Conservation (phyloP, 2,329 filamentous ascomycete species). For the Monilinia vaccinii-corymbosi region DNA sequence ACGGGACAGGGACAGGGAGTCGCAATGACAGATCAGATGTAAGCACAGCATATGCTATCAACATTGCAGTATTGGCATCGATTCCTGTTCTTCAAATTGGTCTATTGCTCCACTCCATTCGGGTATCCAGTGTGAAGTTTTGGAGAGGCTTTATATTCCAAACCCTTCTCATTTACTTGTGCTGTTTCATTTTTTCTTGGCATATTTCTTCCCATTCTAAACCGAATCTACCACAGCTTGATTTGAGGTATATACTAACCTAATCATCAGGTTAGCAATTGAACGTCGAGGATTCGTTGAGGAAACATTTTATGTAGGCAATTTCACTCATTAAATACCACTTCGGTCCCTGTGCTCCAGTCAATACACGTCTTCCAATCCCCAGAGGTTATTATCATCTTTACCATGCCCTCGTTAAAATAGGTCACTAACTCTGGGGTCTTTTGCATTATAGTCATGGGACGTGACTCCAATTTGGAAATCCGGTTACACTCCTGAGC, state of each 20-base stretch:
- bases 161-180: neutral
- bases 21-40: conserved; percentile 69
- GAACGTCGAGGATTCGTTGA: conserved; percentile 56
- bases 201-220: neutral
- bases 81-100: too few species aligned
- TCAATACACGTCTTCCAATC: neutral
- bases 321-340: neutral
- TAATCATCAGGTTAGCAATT: conserved; percentile 46
- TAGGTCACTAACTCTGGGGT: neutral
- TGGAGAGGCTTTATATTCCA: neutral
- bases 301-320: conserved; percentile 58
- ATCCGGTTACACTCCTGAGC: conserved; percentile 58
- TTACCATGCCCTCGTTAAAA: neutral
- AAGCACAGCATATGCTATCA: neutral
- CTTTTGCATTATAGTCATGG: conserved; percentile 44
- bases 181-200: neutral
- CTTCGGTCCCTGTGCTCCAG: too few species aligned
- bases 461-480: conserved; percentile 60
- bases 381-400: too few species aligned
- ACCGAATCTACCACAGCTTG: neutral
- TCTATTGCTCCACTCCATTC: neutral
- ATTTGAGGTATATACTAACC: neutral
- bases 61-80: neutral
- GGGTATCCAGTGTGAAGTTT: neutral
- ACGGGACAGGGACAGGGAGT: conserved; percentile 69